Evolutionary conservation across 108 stramenopile species (phyloP).

Genomic region (Cafeteria roenbergensis): DNA sequence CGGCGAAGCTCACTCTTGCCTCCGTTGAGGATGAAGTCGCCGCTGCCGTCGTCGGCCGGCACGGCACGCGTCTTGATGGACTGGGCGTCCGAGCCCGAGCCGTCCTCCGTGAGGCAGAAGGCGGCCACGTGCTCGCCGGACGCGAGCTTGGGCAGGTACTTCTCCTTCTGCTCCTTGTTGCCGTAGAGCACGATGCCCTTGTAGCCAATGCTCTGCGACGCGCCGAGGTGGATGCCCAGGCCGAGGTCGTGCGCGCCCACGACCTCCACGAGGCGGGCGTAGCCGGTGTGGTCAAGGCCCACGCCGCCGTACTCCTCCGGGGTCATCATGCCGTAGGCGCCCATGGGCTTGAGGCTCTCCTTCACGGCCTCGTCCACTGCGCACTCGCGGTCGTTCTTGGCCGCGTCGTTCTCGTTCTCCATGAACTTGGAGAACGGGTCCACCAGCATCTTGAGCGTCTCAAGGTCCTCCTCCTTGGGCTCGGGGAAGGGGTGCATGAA

Average conservation of each 20-base stretch:
- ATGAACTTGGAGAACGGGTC: slow-evolving; percentile 8
- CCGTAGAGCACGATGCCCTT: slow-evolving; percentile 81
- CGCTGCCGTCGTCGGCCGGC: slow-evolving; percentile 51
- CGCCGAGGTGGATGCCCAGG: slow-evolving; percentile 71
- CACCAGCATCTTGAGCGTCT: slow-evolving; percentile 2
- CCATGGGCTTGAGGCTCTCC: slow-evolving; percentile 51
- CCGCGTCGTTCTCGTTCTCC: not conserved
- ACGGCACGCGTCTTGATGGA: slow-evolving; percentile 66
- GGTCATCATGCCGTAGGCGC: slow-evolving; percentile 45
- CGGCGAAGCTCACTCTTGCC: too few species aligned
- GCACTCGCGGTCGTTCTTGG: not conserved
- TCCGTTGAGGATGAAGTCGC: slow-evolving; percentile 67
- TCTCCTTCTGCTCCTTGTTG: slow-evolving; percentile 45
- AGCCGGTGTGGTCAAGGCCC: slow-evolving; percentile 65
- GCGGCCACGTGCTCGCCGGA: slow-evolving; percentile 61
- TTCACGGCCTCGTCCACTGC: slow-evolving; percentile 17
- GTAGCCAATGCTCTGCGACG: slow-evolving; percentile 81
- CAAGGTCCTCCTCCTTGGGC: too few species aligned
- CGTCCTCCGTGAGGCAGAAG: slow-evolving; percentile 72
- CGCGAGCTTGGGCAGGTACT: slow-evolving; percentile 73
- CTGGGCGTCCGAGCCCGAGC: slow-evolving; percentile 77
- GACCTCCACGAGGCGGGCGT: slow-evolving; percentile 76
- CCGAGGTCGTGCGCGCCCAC: slow-evolving; percentile 72
- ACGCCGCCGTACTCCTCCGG: slow-evolving; percentile 63
- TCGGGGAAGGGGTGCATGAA: too few species aligned